phyloP scores from a whole-genome alignment of 2,329 filamentous ascomycete genomes.

The Aspergillus sp. region DNA sequence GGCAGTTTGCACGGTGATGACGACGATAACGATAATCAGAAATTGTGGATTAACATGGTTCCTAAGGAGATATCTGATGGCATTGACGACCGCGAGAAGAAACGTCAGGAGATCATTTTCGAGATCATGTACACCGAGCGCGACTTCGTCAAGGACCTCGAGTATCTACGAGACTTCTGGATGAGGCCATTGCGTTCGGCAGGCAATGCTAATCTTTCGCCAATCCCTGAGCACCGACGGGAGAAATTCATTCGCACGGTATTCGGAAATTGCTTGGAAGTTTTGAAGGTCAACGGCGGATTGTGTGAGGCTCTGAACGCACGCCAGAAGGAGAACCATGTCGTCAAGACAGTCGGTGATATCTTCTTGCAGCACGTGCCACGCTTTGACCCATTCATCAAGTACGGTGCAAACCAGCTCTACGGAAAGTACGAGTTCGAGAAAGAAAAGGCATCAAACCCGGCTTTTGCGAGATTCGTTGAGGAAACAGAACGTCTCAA shows the following conservation, averaged over 20 bases:
- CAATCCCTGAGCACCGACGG: slow-evolving; percentile 82
- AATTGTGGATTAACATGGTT: slow-evolving; percentile 98
- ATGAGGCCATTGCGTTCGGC: slow-evolving; percentile 85
- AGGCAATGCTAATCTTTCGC: slow-evolving; percentile 65
- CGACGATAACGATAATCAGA: slow-evolving; percentile 90
- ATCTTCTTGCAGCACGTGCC: slow-evolving; percentile 92
- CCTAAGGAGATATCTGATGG: slow-evolving; percentile 91
- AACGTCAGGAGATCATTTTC: slow-evolving; percentile 95
- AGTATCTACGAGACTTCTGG: slow-evolving; percentile 98
- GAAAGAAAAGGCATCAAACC: slow-evolving; percentile 86
- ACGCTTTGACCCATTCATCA: slow-evolving; percentile 92
- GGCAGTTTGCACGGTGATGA: slow-evolving; percentile 76
- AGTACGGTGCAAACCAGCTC: slow-evolving; percentile 92
- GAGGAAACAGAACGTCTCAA: slow-evolving; percentile 95
- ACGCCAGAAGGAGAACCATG: slow-evolving; percentile 84
- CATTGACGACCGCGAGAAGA: slow-evolving; percentile 89
- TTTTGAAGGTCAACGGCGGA: slow-evolving; percentile 85
- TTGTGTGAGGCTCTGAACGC: slow-evolving; percentile 87
- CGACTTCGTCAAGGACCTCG: slow-evolving; percentile 97
- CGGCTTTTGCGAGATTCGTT: slow-evolving; percentile 84
- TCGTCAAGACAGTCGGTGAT: slow-evolving; percentile 88
- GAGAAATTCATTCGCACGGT: slow-evolving; percentile 92
- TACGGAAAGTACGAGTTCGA: slow-evolving; percentile 98
- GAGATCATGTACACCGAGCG: slow-evolving; percentile 98
- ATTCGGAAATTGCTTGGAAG: slow-evolving; percentile 94